Evolutionary conservation across 306 rosid species (phyloP).

Genomic region (Alnus rubra): DNA sequence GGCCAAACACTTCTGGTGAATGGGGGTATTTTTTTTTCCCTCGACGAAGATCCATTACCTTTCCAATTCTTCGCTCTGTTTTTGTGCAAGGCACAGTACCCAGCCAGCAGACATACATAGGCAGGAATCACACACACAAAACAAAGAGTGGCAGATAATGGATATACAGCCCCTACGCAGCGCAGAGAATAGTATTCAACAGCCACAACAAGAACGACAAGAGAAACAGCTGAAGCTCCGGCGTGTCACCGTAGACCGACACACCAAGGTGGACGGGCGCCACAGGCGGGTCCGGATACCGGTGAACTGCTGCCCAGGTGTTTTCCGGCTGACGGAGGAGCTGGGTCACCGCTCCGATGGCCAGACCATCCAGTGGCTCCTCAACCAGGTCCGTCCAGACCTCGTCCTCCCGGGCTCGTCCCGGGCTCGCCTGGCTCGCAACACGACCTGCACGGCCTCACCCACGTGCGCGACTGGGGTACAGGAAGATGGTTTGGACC

Average conservation of each 20-base stretch:
- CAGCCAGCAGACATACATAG: too few species aligned
- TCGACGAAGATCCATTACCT: too few species aligned
- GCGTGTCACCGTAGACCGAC: constrained; percentile 16
- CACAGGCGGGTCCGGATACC: constrained; percentile 30
- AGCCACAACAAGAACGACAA: neutral
- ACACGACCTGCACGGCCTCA: neutral
- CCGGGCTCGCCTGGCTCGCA: neutral
- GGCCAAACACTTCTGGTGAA: too few species aligned
- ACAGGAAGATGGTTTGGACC: neutral
- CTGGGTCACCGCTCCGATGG: constrained; percentile 30
- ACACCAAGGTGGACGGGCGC: constrained; percentile 27
- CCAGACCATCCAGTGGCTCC: constrained; percentile 31
- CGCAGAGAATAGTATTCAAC: neutral
- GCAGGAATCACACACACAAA: too few species aligned
- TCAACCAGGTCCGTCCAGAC: constrained; percentile 29
- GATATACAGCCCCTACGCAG: constrained; percentile 7
- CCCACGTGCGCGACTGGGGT: neutral
- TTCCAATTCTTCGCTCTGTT: too few species aligned
- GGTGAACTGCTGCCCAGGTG: constrained; percentile 26
- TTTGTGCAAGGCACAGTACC: too few species aligned
- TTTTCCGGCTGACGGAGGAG: constrained; percentile 29
- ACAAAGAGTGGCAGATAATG: neutral
- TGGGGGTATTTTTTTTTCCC: too few species aligned
- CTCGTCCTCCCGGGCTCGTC: constrained; percentile 16
- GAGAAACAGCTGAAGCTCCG: constrained; percentile 9